phyloP scores from a whole-genome alignment of 2,329 filamentous ascomycete species.

The Calycina herbarum region DNA sequence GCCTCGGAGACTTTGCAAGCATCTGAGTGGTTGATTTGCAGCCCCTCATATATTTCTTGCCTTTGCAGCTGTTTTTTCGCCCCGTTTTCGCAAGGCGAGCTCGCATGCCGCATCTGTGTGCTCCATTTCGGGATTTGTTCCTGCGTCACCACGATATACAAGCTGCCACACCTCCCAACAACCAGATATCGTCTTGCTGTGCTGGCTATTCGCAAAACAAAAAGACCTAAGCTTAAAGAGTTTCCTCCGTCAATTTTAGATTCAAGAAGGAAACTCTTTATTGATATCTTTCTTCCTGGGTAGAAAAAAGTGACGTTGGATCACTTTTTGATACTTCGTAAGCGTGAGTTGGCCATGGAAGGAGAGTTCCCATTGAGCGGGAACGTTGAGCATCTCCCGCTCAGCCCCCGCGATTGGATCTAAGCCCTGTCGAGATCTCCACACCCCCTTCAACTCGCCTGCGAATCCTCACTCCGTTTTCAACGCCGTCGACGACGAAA shows the following conservation, averaged over 20 bases:
- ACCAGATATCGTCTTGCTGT: neutral
- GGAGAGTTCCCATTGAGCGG: neutral
- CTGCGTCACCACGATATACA: neutral
- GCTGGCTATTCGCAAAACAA: neutral
- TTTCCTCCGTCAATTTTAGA: neutral
- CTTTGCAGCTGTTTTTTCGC: neutral
- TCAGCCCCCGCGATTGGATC: conserved; percentile 9
- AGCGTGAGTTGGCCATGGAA: neutral
- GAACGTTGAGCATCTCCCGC: conserved; percentile 10
- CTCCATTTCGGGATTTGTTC: neutral
- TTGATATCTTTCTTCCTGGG: neutral
- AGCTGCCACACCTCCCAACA: neutral
- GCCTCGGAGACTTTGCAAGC: neutral
- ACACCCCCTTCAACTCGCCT: conserved; percentile 5
- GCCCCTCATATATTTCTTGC: neutral
- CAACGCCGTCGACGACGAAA: neutral
- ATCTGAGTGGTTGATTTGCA: neutral
- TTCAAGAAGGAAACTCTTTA: neutral
- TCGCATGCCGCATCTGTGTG: conserved; percentile 4
- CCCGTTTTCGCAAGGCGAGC: conserved; percentile 4
- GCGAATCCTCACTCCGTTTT: neutral
- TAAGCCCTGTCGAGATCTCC: conserved; percentile 4
- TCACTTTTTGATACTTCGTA: neutral
- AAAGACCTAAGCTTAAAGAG: neutral
- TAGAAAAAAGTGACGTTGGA: neutral